Percentiles rank a stretch among this genome's conserved stretches.
These are phyloP conservation scores for Stagonosporopsis cucurbitacearum DNA, from an alignment of 2,329 filamentous ascomycete species.

Conservation along the genomic window DNA sequence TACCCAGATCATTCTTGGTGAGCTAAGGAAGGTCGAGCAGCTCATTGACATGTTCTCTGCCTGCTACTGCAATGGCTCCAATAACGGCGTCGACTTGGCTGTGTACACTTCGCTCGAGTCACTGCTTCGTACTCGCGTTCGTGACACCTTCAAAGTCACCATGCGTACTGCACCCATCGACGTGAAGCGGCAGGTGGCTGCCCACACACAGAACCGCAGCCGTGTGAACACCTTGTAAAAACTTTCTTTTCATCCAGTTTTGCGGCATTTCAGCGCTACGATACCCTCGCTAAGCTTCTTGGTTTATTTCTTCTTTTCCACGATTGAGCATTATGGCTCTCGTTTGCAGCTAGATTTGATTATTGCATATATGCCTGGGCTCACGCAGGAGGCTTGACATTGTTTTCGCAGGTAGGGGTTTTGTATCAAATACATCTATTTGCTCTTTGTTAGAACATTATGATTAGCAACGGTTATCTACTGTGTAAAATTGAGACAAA, in stretches of 20 bases:
- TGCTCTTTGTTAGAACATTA: neutral
- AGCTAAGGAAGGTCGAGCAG: constrained; percentile 47
- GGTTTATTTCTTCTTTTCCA: neutral
- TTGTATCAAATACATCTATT: neutral
- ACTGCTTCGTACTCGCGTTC: constrained; percentile 43
- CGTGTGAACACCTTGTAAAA: constrained; percentile 41
- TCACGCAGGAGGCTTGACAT: neutral
- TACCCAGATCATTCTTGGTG: constrained; percentile 42
- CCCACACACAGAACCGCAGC: constrained; percentile 34
- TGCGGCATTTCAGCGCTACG: constrained; percentile 17
- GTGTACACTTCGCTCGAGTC: constrained; percentile 42
- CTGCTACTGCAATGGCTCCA: constrained; percentile 40
- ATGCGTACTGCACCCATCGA: constrained; percentile 46
- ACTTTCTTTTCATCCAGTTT: neutral
- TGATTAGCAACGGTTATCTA: too few species aligned
- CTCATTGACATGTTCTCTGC: constrained; percentile 48
- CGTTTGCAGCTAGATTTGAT: constrained; percentile 2
- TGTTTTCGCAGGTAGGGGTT: neutral
- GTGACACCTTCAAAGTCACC: constrained; percentile 47
- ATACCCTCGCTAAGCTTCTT: constrained; percentile 15
- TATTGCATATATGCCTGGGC: neutral
- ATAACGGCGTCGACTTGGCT: constrained; percentile 37
- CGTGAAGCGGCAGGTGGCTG: constrained; percentile 44
- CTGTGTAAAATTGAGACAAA: too few species aligned
- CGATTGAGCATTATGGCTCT: constrained; percentile 12